Evolutionary conservation across 768 basidiomycete genomes (phyloP).

Genomic region (Mycena venus): DNA sequence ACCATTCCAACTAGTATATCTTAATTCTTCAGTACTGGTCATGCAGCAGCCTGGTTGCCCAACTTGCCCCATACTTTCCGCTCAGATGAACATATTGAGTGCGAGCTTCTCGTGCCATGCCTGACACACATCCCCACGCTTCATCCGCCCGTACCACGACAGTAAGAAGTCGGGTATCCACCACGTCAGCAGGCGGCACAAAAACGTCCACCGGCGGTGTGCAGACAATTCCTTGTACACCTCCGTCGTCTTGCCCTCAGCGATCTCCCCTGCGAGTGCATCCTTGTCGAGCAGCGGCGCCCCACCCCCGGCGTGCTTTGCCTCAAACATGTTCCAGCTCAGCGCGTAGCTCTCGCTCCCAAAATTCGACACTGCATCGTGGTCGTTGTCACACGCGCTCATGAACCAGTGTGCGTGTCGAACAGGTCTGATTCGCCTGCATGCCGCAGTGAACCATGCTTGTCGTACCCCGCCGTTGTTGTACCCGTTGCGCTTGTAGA

Average conservation of each 20-base stretch:
- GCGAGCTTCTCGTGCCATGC: conserved; percentile 99
- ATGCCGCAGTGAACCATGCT: conserved; percentile 73
- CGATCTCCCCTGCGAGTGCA: conserved; percentile 84
- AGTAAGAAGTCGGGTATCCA: conserved; percentile 87
- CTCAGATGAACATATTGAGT: conserved; percentile 96
- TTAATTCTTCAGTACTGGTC: too few species aligned
- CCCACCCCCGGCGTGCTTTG: conserved; percentile 72
- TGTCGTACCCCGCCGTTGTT: conserved; percentile 83
- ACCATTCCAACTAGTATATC: too few species aligned
- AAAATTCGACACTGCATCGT: conserved; percentile 84
- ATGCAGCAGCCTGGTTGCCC: too few species aligned
- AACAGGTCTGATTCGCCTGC: conserved; percentile 76
- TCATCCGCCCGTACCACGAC: conserved; percentile 87
- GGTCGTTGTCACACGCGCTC: conserved; percentile 64
- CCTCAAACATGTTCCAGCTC: conserved; percentile 95
- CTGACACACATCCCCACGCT: conserved; percentile 92
- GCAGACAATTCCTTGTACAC: conserved; percentile 86
- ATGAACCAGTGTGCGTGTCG: conserved; percentile 83
- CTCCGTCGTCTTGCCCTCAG: conserved; percentile 91
- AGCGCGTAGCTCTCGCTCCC: conserved; percentile 96
- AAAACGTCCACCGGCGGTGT: conserved; percentile 86
- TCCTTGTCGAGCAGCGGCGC: conserved; percentile 78
- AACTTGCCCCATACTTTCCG: too few species aligned
- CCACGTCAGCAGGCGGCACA: conserved; percentile 93
- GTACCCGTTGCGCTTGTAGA: conserved; percentile 83